phyloP scores from a whole-genome alignment of 495 filamentous ascomycete species.

The Trichoderma orchidacearum region DNA sequence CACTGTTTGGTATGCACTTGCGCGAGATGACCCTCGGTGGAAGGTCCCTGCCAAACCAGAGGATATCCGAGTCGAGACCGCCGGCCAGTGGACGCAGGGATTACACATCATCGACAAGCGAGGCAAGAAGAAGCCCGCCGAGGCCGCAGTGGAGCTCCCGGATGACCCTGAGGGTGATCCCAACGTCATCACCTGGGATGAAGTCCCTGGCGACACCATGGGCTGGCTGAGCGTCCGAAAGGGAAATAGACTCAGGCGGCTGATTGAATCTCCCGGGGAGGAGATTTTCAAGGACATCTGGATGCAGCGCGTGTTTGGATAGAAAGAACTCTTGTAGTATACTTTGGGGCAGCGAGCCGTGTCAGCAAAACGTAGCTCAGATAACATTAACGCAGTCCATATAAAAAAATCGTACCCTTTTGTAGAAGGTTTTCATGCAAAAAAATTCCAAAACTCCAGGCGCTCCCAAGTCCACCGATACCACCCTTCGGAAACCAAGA shows the following conservation, averaged over 20 bases:
- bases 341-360: slow-evolving; percentile 6
- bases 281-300: slow-evolving; percentile 34
- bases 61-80: slow-evolving; percentile 78
- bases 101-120: slow-evolving; percentile 77
- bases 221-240: slow-evolving; percentile 56
- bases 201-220: slow-evolving; percentile 44
- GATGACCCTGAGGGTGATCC: slow-evolving; percentile 16
- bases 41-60: slow-evolving; percentile 29
- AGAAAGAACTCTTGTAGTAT: slow-evolving; percentile 5
- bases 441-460: neutral
- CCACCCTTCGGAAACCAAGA: neutral
- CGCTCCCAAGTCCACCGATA: neutral
- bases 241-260: slow-evolving; percentile 67
- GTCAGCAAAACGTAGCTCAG: slow-evolving; percentile 9
- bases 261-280: slow-evolving; percentile 44
- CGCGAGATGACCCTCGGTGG: slow-evolving; percentile 36
- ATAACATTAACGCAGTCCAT: neutral
- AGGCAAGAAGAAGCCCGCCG: slow-evolving; percentile 40
- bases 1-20: slow-evolving; percentile 75
- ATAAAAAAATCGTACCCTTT: slow-evolving; percentile 1
- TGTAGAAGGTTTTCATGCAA: neutral
- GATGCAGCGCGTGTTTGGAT: slow-evolving; percentile 34
- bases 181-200: slow-evolving; percentile 18
- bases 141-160: slow-evolving; percentile 32
- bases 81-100: slow-evolving; percentile 88